A percentile compares a stretch with the other conserved stretches of the same genome.
These are phyloP conservation scores for Tetrapisispora pingtungensis DNA, from an alignment of 805 yeast species.

Conservation along the genomic window DNA sequence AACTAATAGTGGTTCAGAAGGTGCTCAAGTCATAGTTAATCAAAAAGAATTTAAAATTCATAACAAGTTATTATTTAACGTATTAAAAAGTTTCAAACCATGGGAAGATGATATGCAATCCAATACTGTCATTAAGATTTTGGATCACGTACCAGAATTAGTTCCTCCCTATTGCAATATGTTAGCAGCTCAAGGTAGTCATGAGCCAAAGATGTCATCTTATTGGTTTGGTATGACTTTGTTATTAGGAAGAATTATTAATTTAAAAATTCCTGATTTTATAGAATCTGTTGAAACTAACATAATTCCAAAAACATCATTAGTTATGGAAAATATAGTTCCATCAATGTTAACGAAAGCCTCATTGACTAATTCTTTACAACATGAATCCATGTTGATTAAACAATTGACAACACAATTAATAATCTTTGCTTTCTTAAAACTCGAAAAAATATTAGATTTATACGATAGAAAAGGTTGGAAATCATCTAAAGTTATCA, in stretches of 20 bases:
- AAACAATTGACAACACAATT: conserved; percentile 57
- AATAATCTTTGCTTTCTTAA: conserved; percentile 42
- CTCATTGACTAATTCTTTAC: conserved; percentile 50
- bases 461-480: conserved; percentile 34
- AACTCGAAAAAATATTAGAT: conserved; percentile 36
- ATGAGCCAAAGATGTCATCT: conserved; percentile 70
- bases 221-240: conserved; percentile 75
- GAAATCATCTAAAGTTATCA: conserved; percentile 28
- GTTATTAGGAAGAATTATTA: conserved; percentile 49
- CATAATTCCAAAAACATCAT: conserved; percentile 27
- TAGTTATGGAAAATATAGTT: conserved; percentile 45
- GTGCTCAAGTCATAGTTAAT: conserved; percentile 39
- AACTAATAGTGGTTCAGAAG: conserved; percentile 14
- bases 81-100: conserved; percentile 62
- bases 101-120: conserved; percentile 66
- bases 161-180: conserved; percentile 59
- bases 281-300: conserved; percentile 23
- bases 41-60: conserved; percentile 47
- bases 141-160: conserved; percentile 54
- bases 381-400: conserved; percentile 40
- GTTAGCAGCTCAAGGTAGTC: conserved; percentile 53
- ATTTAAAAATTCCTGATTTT: conserved; percentile 42
- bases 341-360: conserved; percentile 56
- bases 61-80: conserved; percentile 56
- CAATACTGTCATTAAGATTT: conserved; percentile 40